Evolutionary conservation across 2,329 filamentous ascomycete genomes (phyloP).

Genomic region (Fusarium foetens): DNA sequence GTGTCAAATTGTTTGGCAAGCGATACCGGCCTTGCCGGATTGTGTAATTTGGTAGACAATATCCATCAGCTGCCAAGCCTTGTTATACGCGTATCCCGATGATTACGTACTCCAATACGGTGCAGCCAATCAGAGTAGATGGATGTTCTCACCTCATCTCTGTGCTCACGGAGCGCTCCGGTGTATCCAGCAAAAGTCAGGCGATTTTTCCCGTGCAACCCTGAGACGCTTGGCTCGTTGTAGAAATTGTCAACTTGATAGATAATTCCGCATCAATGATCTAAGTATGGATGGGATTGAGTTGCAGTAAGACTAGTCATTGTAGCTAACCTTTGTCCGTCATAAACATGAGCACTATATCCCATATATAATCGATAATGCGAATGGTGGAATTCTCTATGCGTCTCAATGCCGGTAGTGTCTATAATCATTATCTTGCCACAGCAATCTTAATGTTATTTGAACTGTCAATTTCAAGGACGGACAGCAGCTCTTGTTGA

Average conservation of each 20-base stretch:
- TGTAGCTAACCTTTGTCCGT: accelerated
- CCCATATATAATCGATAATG: neutral
- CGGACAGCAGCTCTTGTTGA: no score
- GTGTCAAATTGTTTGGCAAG: neutral
- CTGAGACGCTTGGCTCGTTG: accelerated
- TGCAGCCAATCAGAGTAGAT: neutral
- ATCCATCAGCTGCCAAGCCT: neutral
- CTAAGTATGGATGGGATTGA: accelerated
- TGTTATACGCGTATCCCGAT: neutral
- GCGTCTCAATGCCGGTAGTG: accelerated
- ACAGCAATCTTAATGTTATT: no score
- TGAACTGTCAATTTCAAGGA: accelerated
- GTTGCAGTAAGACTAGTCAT: accelerated
- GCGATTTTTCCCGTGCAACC: accelerated
- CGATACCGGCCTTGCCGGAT: accelerated
- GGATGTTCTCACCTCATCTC: neutral
- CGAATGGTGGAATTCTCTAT: neutral
- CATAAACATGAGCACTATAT: accelerated
- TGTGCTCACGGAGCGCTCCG: neutral
- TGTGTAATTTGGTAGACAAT: neutral
- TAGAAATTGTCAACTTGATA: accelerated
- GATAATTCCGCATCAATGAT: accelerated
- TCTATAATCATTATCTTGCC: no score
- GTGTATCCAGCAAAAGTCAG: neutral
- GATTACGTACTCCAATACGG: neutral